These are phyloP conservation scores for Immersiporthe knoxdaviesiana DNA, from an alignment of 2,329 filamentous ascomycete species.

Conservation along the genomic window DNA sequence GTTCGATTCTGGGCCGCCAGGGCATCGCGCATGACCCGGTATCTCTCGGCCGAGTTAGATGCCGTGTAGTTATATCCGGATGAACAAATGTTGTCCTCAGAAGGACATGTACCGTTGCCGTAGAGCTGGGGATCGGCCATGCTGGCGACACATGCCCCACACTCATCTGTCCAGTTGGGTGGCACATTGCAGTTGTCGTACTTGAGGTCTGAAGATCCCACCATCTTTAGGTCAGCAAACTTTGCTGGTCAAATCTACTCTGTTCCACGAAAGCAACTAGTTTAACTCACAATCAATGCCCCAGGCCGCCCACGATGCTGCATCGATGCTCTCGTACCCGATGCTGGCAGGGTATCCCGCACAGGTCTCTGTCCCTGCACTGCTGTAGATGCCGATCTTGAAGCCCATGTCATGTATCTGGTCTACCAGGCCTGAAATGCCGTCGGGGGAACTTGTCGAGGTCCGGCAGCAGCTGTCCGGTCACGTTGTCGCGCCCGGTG, in stretches of 20 bases:
- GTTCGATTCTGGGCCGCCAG: constrained; percentile 42
- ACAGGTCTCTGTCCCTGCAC: constrained; percentile 15
- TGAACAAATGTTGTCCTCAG: constrained; percentile 32
- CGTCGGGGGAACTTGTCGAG: constrained; percentile 16
- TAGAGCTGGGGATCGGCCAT: constrained; percentile 13
- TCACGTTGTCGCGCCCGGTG: constrained; percentile 4
- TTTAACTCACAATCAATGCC: constrained; percentile 19
- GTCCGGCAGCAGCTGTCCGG: constrained; percentile 5
- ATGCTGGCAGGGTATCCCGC: constrained; percentile 22
- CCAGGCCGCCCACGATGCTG: constrained; percentile 18
- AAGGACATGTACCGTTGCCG: constrained; percentile 11
- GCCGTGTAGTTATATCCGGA: constrained; percentile 50
- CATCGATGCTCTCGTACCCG: constrained; percentile 21
- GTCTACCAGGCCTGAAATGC: constrained; percentile 16
- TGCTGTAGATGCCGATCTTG: constrained; percentile 20
- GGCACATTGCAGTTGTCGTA: constrained; percentile 24
- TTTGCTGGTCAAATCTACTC: not conserved
- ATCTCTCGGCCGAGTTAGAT: constrained; percentile 49
- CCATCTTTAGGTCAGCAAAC: not conserved
- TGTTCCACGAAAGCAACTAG: not conserved
- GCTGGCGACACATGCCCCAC: constrained; percentile 9
- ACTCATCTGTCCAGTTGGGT: constrained; percentile 13
- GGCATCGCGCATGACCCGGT: constrained; percentile 48
- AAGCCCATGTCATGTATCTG: constrained; percentile 19
- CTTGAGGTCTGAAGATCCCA: no score